Conservation (phyloP, 2,329 filamentous ascomycete species). For the Ceratocystiopsis brevicomis region DNA sequence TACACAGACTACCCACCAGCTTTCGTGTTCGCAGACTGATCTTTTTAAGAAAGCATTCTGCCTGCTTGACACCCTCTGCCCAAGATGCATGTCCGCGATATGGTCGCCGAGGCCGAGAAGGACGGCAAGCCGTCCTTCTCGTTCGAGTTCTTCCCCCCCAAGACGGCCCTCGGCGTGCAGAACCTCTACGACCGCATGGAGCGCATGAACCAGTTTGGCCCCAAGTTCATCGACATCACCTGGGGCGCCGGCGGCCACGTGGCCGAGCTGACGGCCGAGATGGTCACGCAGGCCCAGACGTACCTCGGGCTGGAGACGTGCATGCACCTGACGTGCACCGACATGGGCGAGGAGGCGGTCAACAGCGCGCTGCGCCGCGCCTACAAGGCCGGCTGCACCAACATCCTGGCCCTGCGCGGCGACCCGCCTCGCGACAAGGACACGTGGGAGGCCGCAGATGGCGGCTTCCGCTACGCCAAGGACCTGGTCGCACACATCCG, state of each 20-base stretch:
- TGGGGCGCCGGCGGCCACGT: conserved; percentile 91
- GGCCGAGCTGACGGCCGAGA: conserved; percentile 86
- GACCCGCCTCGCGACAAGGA: conserved; percentile 88
- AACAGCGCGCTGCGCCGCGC: conserved; percentile 74
- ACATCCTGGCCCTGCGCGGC: conserved; percentile 60
- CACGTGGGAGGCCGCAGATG: conserved; percentile 76
- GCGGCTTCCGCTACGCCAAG: conserved; percentile 77
- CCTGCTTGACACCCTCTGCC: background rate
- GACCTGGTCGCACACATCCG: conserved; percentile 68
- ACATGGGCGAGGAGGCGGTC: conserved; percentile 87
- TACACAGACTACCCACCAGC: too few relatives aligned
- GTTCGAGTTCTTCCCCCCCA: conserved; percentile 98
- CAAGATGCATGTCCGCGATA: conserved; percentile 89
- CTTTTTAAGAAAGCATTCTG: background rate
- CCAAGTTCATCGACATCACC: conserved; percentile 93
- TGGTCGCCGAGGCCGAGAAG: conserved; percentile 65
- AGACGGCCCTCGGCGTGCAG: conserved; percentile 92
- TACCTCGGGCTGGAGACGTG: conserved; percentile 94
- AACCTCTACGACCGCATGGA: conserved; percentile 99
- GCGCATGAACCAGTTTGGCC: conserved; percentile 67
- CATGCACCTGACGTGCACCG: conserved; percentile 97
- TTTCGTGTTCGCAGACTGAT: too few relatives aligned
- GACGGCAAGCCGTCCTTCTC: conserved; percentile 78
- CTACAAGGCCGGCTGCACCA: conserved; percentile 90
- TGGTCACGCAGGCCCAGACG: conserved; percentile 89